Conservation (phyloP, 371 early-diverging fungal genomes). For the Syncephalastrum contaminatum region DNA sequence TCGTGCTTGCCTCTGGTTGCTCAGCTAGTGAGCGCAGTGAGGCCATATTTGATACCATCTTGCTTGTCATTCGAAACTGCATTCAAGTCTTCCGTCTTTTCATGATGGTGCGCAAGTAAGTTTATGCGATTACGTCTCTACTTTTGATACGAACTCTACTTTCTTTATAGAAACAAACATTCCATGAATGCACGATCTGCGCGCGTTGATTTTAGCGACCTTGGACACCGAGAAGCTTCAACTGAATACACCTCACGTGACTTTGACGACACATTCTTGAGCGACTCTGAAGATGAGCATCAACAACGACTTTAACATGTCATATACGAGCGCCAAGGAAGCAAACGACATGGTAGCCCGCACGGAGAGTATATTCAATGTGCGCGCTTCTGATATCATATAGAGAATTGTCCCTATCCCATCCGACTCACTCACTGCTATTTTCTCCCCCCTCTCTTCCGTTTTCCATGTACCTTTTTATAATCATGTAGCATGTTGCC, state of each 20-base stretch:
- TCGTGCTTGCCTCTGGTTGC: slow-evolving; percentile 67
- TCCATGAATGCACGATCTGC: slow-evolving; percentile 41
- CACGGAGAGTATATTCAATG: too few species aligned
- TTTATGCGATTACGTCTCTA: slow-evolving; percentile 1
- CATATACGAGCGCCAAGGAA: too few species aligned
- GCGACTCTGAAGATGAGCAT: slow-evolving; percentile 34
- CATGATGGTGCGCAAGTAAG: slow-evolving; percentile 71
- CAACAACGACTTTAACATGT: slow-evolving; percentile 3
- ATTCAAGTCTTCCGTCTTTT: slow-evolving; percentile 68
- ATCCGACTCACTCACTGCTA: too few species aligned
- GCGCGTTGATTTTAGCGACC: slow-evolving; percentile 44
- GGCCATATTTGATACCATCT: slow-evolving; percentile 67
- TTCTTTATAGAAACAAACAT: slow-evolving; percentile 39
- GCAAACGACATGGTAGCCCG: too few species aligned
- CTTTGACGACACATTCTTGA: slow-evolving; percentile 40
- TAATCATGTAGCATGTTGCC: too few species aligned
- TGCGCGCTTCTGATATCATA: too few species aligned
- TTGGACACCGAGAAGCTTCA: slow-evolving; percentile 36
- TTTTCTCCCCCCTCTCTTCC: too few species aligned
- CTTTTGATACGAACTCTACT: not conserved
- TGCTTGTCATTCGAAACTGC: slow-evolving; percentile 71
- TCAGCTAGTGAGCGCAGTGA: slow-evolving; percentile 57
- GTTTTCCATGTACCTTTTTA: too few species aligned
- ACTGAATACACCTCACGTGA: slow-evolving; percentile 37
- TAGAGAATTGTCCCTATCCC: too few species aligned